These are phyloP conservation scores for Chytriomyces hyalinus DNA, from an alignment of 192 early-diverging fungal genomes.

Conservation along the genomic window DNA sequence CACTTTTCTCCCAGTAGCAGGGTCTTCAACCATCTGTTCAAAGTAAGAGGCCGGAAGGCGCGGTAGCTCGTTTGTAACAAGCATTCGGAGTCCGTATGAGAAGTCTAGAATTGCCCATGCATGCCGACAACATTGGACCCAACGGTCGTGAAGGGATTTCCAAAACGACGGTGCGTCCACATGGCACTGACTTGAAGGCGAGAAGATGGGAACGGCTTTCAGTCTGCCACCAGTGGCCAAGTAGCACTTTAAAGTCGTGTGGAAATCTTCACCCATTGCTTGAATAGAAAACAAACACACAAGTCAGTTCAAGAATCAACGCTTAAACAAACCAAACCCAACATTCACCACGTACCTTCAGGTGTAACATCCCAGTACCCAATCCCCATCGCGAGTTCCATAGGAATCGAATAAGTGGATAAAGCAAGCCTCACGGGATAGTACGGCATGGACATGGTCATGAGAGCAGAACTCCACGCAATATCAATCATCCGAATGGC, in stretches of 20 bases:
- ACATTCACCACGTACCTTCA: constrained; percentile 17
- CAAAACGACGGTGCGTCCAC: constrained; percentile 48
- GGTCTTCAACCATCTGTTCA: constrained; percentile 4
- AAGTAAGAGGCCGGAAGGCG: constrained; percentile 16
- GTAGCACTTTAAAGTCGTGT: constrained; percentile 64
- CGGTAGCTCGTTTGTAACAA: constrained; percentile 23
- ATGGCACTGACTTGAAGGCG: constrained; percentile 62
- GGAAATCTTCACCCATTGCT: constrained; percentile 63
- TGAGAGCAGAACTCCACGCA: constrained; percentile 58
- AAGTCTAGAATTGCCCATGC: constrained; percentile 65
- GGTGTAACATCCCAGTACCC: constrained; percentile 61
- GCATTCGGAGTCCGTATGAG: constrained; percentile 53
- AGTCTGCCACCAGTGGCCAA: constrained; percentile 56
- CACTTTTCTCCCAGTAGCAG: constrained; percentile 1
- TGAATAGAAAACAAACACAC: too few species aligned
- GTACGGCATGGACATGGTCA: constrained; percentile 53
- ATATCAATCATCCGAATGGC: constrained; percentile 57
- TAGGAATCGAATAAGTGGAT: constrained; percentile 56
- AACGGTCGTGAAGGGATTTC: constrained; percentile 52
- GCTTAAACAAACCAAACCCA: too few species aligned
- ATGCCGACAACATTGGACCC: constrained; percentile 65
- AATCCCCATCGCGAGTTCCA: constrained; percentile 59
- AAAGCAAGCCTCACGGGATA: constrained; percentile 54
- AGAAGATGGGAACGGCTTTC: constrained; percentile 54
- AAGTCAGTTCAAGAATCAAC: too few species aligned